Base-by-base conservation (phyloP, 352 stramenopile species). In the Globisporangium camurandrum region DNA sequence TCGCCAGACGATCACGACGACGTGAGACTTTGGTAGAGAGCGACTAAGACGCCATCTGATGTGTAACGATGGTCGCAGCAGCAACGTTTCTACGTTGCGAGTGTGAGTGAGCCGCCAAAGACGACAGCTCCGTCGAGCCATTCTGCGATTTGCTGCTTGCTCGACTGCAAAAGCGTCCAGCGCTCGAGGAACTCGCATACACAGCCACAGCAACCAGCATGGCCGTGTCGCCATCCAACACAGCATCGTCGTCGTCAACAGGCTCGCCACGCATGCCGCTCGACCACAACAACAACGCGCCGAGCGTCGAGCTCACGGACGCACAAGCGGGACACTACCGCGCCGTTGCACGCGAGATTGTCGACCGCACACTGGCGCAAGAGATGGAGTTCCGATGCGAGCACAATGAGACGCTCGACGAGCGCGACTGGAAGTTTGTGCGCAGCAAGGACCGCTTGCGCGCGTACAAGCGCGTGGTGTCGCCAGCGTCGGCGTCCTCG, bases 301-400 rank as follows among this genome's bases (percentile, higher is more conserved):
- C 33, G 12, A 39, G 33, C 17, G 44, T 75, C 8, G 26, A 62
- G 7, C 48, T 83, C 16, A 59, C 34, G 3, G 47, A 68, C 7
- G 52, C 56, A 5, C 61, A 84, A 26, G 57, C 56, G 5, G 54
- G 61, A 22, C 50, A 57, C 1, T 76, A 66, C 46, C 62, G 64
- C 22, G 26, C 55, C 10, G 38, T 78, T 11, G 64, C 62, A 0
- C 60, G 66, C 27, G 69, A 67, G 42, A 69, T 81, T 41, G 62
- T 84, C 2, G 53, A 51, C 2, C 56, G 63, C 42, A 79, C 72
- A 2, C 55, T 84, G n/a, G 58, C 64, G 16, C 69, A 75, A 10
- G 72, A 81, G 53, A 72, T 59, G 17, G 45, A 57, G 16, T 67
- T 61, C 17, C 63, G 63, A 9, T 56, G 54, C 41, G 1, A 31